Evolutionary conservation across 2,329 filamentous ascomycete genomes (phyloP).

Genomic region (Botrytis fragariae): DNA sequence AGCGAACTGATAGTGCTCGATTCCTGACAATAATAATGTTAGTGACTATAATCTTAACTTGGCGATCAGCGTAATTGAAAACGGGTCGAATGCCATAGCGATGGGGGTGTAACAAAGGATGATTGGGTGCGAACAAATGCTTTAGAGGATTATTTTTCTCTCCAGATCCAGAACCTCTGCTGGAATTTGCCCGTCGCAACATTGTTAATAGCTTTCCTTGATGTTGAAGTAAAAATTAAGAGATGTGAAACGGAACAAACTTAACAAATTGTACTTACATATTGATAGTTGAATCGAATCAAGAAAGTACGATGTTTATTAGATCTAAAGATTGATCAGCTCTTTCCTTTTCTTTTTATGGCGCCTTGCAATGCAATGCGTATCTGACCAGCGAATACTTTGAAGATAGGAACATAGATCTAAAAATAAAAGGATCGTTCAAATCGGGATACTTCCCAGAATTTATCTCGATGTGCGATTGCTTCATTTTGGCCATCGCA

Average conservation of each 20-base stretch:
- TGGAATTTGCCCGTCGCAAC: conserved; percentile 15
- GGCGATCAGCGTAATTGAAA: conserved; percentile 4
- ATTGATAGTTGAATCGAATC: neutral
- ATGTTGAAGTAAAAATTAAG: neutral
- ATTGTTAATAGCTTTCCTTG: neutral
- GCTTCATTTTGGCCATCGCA: neutral
- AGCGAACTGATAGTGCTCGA: conserved; percentile 71
- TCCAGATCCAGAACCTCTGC: conserved; percentile 5
- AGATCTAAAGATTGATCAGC: neutral
- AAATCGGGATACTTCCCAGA: neutral
- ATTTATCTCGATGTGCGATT: neutral
- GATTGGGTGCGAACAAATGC: conserved; percentile 13
- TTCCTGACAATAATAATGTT: conserved; percentile 51
- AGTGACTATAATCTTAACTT: neutral
- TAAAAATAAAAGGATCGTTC: neutral
- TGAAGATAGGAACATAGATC: neutral
- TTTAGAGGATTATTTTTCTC: conserved; percentile 16
- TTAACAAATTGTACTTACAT: conserved; percentile 9
- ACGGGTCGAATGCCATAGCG: neutral
- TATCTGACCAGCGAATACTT: neutral
- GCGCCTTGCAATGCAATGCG: neutral
- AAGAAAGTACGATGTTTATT: conserved; percentile 5
- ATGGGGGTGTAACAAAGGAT: neutral
- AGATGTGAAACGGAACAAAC: neutral
- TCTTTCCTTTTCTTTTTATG: neutral